These are phyloP conservation scores for Corniculantispora saksenae DNA, from an alignment of 2,329 filamentous ascomycete genomes.

Conservation along the genomic window DNA sequence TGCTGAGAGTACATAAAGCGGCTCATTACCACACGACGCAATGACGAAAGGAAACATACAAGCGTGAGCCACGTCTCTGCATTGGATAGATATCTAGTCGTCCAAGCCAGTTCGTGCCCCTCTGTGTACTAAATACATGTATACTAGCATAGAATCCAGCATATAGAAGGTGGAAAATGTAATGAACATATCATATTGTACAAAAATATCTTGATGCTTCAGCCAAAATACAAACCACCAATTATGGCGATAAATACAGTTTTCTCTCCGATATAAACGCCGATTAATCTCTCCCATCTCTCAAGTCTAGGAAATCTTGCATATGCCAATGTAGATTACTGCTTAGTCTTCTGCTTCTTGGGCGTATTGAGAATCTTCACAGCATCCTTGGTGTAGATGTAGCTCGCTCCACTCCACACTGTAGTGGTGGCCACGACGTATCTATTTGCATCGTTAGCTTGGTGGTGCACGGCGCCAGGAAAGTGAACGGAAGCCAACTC, in stretches of 20 bases:
- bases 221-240: neutral
- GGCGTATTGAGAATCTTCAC: conserved; percentile 72
- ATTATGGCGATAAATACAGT: neutral
- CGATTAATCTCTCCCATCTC: neutral
- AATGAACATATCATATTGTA: neutral
- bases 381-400: conserved; percentile 85
- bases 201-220: neutral
- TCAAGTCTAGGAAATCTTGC: neutral
- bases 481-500: conserved; percentile 36
- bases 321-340: neutral
- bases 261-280: neutral
- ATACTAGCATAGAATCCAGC: neutral
- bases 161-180: neutral
- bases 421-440: conserved; percentile 88
- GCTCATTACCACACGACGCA: neutral
- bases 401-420: conserved; percentile 90
- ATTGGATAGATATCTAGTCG: neutral
- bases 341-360: conserved; percentile 21
- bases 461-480: neutral
- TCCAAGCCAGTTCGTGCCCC: neutral
- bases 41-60: neutral
- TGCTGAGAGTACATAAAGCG: neutral
- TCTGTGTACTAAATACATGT: neutral
- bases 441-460: conserved; percentile 43
- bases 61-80: neutral